These are phyloP conservation scores for Ophiostoma sp. DNA, from an alignment of 2,329 filamentous ascomycete genomes.

Conservation along the genomic window DNA sequence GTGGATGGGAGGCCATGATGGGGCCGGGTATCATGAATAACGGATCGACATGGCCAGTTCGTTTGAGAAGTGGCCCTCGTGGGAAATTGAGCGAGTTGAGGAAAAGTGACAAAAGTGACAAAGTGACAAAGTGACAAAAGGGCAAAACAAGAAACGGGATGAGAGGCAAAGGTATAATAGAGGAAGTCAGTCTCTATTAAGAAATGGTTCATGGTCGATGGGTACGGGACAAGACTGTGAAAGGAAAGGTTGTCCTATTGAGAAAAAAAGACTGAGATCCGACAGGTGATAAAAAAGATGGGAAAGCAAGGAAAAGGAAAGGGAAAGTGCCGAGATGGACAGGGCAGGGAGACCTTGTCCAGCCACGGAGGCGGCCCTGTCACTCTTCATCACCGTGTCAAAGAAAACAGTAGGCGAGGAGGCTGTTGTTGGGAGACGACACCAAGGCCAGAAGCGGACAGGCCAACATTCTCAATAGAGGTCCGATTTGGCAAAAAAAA, in stretches of 20 bases:
- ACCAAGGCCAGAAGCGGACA: background rate
- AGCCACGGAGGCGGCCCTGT: background rate
- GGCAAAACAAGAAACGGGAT: background rate
- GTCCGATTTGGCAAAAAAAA: background rate
- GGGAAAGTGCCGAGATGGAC: background rate
- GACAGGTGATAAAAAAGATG: background rate
- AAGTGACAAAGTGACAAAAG: background rate
- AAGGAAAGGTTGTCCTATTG: constrained; percentile 11
- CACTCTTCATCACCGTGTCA: background rate
- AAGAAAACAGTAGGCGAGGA: background rate
- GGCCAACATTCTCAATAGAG: background rate
- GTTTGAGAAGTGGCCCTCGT: background rate
- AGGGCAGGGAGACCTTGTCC: background rate
- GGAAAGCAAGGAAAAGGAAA: background rate
- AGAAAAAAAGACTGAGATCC: background rate
- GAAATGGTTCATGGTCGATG: background rate
- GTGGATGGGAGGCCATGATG: constrained; percentile 2
- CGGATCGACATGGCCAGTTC: constrained; percentile 13
- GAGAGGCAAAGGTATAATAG: background rate
- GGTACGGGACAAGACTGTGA: background rate
- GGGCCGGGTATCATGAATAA: constrained; percentile 19
- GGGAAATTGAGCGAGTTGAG: background rate
- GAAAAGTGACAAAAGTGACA: constrained; percentile 3
- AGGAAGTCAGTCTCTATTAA: background rate
- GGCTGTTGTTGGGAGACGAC: background rate